Percentiles rank a stretch among this genome's conserved stretches.
phyloP scores from a whole-genome alignment of 768 basidiomycete genomes.

The Termitomyces sp. region DNA sequence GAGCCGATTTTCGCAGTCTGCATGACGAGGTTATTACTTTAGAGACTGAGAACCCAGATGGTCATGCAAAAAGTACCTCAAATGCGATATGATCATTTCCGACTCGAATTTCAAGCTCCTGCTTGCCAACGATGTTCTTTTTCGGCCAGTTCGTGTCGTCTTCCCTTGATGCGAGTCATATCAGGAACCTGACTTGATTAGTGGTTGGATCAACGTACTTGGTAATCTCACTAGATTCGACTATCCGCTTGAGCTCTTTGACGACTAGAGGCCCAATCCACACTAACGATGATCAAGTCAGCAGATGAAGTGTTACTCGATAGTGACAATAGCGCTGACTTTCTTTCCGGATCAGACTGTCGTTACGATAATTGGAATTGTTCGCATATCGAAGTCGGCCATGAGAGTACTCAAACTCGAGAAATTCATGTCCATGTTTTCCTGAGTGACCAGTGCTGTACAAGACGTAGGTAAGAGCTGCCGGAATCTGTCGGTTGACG shows the following conservation, averaged over 20 bases:
- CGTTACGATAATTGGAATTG: constrained; percentile 99
- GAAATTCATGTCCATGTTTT: constrained; percentile 95
- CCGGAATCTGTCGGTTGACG: not conserved
- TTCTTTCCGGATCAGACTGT: constrained; percentile 97
- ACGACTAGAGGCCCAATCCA: constrained; percentile 90
- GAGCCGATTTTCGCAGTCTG: constrained; percentile 99
- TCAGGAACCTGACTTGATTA: not conserved
- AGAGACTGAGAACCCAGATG: not conserved
- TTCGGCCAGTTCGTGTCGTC: constrained; percentile 99
- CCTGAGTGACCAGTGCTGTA: constrained; percentile 95
- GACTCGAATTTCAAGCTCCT: constrained; percentile 92
- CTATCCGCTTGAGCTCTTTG: constrained; percentile 91
- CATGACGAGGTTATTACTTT: not conserved
- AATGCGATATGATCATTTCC: constrained; percentile 97
- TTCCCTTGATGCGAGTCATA: constrained; percentile 54
- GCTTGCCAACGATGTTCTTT: constrained; percentile 98
- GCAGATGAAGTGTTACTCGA: not conserved
- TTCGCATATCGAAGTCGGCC: constrained; percentile 96
- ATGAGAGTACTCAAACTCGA: constrained; percentile 98
- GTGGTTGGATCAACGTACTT: constrained; percentile 51
- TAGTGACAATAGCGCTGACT: constrained; percentile 49
- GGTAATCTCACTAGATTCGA: constrained; percentile 89
- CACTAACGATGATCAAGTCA: constrained; percentile 51
- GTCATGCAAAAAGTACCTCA: constrained; percentile 50
- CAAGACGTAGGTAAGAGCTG: not conserved